Evolutionary conservation across 176 grass and related monocot genomes (phyloP).

Genomic region (Carex kokanica): DNA sequence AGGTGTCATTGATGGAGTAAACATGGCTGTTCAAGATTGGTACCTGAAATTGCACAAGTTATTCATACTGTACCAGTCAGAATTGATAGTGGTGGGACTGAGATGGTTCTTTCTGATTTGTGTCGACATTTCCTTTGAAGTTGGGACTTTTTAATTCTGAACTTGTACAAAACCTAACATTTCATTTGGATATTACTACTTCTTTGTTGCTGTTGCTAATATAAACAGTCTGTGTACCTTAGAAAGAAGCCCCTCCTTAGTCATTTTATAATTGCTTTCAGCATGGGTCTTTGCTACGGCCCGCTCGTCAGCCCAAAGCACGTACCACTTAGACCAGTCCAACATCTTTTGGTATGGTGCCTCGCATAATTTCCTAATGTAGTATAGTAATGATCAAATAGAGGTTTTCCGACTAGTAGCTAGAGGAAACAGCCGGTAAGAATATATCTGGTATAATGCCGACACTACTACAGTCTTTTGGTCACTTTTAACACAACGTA

Average conservation of each 20-base stretch:
- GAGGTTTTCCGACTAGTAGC: neutral
- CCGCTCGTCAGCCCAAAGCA: conserved; percentile 93
- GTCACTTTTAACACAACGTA: neutral
- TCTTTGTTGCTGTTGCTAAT: neutral
- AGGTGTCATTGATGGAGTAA: conserved; percentile 56
- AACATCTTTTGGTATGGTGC: conserved; percentile 83
- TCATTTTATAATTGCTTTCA: conserved; percentile 91
- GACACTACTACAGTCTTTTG: neutral
- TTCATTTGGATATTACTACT: neutral
- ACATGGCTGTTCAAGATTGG: conserved; percentile 60
- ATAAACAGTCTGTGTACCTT: conserved; percentile 53
- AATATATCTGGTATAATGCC: neutral
- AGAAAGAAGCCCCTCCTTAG: conserved; percentile 81
- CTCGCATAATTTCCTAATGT: conserved; percentile 86
- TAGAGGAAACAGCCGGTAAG: neutral
- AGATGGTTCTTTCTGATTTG: conserved; percentile 1
- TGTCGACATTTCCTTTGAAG: neutral
- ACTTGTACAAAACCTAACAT: neutral
- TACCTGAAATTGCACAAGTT: conserved; percentile 31
- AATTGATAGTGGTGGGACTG: neutral
- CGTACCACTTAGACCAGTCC: conserved; percentile 98
- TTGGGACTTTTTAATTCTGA: neutral
- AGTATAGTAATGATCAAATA: neutral
- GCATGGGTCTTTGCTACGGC: conserved; percentile 90
- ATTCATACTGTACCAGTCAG: neutral